These are phyloP conservation scores for Boletus bicolor DNA, from an alignment of 768 basidiomycete genomes.

Conservation along the genomic window DNA sequence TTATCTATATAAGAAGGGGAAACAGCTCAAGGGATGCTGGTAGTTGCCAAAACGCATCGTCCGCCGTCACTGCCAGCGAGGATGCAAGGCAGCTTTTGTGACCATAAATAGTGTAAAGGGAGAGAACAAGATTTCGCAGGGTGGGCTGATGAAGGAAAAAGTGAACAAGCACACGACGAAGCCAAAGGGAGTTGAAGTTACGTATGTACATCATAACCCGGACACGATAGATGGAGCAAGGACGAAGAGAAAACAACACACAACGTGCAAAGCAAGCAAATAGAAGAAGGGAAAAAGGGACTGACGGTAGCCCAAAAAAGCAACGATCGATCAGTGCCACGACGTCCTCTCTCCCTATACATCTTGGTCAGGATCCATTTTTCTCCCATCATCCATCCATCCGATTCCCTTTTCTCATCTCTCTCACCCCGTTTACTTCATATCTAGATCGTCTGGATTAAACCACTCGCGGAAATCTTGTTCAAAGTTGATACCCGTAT, in stretches of 20 bases:
- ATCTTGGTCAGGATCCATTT: constrained; percentile 1
- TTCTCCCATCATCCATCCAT: neutral
- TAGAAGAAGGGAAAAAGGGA: neutral
- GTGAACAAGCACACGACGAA: neutral
- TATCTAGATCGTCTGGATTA: constrained; percentile 45
- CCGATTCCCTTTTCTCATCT: neutral
- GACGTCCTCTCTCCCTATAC: constrained; percentile 1
- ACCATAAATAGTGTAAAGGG: constrained; percentile 24
- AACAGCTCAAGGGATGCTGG: neutral
- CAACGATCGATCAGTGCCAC: constrained; percentile 4
- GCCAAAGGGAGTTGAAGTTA: neutral
- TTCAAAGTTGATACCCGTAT: constrained; percentile 57
- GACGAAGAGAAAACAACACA: constrained; percentile 2
- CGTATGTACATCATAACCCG: constrained; percentile 19
- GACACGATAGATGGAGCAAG: constrained; percentile 13
- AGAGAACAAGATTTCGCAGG: constrained; percentile 14
- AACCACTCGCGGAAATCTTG: constrained; percentile 79
- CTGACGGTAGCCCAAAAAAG: constrained; percentile 10
- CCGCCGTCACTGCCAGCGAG: neutral
- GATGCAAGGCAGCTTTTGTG: constrained; percentile 25
- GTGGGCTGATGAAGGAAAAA: constrained; percentile 2
- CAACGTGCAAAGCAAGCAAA: neutral
- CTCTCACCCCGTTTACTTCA: constrained; percentile 17
- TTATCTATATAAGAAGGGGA: neutral
- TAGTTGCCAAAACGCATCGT: neutral